Percentiles rank a stretch among this genome's conserved stretches.
Evolutionary conservation across 2,329 filamentous ascomycete genomes (phyloP).

Genomic region (Xylaria sp.): DNA sequence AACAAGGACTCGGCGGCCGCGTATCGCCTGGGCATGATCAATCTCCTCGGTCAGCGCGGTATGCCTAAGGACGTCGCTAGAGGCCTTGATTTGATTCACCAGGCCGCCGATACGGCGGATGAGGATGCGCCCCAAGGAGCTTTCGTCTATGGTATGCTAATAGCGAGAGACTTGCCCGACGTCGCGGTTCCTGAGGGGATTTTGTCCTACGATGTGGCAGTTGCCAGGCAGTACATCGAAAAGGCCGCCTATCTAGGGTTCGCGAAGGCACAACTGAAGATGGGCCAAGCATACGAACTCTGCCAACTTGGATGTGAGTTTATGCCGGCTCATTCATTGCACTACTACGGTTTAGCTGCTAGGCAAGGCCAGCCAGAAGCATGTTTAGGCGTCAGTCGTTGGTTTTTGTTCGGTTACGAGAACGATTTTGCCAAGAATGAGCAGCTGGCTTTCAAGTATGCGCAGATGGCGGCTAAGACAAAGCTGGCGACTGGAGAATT

Average conservation of each 20-base stretch:
- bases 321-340: constrained; percentile 88
- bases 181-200: constrained; percentile 79
- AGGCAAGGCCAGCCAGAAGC: constrained; percentile 93
- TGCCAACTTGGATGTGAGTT: constrained; percentile 95
- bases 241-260: constrained; percentile 97
- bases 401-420: constrained; percentile 97
- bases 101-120: constrained; percentile 86
- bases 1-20: constrained; percentile 87
- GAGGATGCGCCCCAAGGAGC: constrained; percentile 97
- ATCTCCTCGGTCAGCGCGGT: constrained; percentile 90
- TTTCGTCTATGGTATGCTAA: constrained; percentile 94
- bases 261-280: constrained; percentile 94
- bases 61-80: constrained; percentile 82
- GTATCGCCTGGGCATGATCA: constrained; percentile 96
- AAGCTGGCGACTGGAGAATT: constrained; percentile 93
- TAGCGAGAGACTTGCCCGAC: constrained; percentile 90
- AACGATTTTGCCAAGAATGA: constrained; percentile 95
- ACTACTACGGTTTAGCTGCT: constrained; percentile 94
- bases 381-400: constrained; percentile 95
- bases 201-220: constrained; percentile 76
- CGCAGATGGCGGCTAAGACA: constrained; percentile 82
- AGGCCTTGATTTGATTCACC: constrained; percentile 84
- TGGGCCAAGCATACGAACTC: constrained; percentile 95
- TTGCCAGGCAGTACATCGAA: constrained; percentile 88
- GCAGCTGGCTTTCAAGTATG: constrained; percentile 90